These are phyloP conservation scores for Hygrophila difformis DNA, from an alignment of 257 asterid genomes.

Conservation along the genomic window DNA sequence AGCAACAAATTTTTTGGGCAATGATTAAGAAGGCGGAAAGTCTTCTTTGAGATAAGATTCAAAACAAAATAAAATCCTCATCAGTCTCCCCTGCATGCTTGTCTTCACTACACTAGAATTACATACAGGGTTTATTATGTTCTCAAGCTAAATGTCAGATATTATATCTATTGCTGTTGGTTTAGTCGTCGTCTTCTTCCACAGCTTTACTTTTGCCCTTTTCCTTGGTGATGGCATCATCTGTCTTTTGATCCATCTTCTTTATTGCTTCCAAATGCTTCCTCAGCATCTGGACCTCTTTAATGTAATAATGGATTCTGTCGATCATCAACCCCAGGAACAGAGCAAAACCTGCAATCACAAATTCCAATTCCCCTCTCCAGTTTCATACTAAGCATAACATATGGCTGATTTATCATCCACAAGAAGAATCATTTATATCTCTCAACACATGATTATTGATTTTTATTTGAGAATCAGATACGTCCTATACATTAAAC, in stretches of 20 bases:
- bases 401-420: no score
- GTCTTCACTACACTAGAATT: slow-evolving; percentile 15
- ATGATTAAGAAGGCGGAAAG: no score
- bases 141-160: slow-evolving; percentile 12
- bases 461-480: no score
- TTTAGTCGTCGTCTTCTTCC: slow-evolving; percentile 23
- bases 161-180: neutral
- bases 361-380: slow-evolving; percentile 2
- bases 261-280: slow-evolving; percentile 66
- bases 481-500: neutral
- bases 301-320: slow-evolving; percentile 79
- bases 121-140: slow-evolving; percentile 18
- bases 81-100: slow-evolving; percentile 11
- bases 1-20: no score
- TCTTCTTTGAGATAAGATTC: neutral
- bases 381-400: slow-evolving; percentile 12
- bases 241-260: slow-evolving; percentile 40
- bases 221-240: slow-evolving; percentile 25
- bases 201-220: slow-evolving; percentile 29
- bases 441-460: no score
- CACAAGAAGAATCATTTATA: no score
- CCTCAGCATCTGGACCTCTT: slow-evolving; percentile 78
- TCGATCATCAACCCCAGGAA: slow-evolving; percentile 70
- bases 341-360: slow-evolving; percentile 44
- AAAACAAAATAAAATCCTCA: slow-evolving; percentile 5